These are phyloP conservation scores for Aquilaria yunnanensis DNA, from an alignment of 345 rosid species.

Conservation along the genomic window DNA sequence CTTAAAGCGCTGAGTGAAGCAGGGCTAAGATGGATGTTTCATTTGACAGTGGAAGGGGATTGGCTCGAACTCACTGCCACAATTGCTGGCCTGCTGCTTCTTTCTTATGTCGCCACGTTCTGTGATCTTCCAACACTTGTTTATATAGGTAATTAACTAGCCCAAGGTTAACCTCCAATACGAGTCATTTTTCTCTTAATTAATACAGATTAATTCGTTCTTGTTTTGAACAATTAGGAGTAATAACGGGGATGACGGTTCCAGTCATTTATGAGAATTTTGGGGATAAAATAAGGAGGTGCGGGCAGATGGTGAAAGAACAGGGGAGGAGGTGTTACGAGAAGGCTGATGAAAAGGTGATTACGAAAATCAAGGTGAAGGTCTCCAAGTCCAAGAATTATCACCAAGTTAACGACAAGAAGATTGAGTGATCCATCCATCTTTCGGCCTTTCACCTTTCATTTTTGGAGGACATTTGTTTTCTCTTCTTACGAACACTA, in stretches of 20 bases:
- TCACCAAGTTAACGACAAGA: conserved; percentile 15
- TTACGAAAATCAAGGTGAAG: conserved; percentile 21
- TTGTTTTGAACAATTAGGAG: conserved; percentile 14
- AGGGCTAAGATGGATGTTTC: conserved; percentile 33
- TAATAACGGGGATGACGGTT: conserved; percentile 23
- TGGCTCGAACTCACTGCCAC: conserved; percentile 28
- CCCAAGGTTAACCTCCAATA: background rate
- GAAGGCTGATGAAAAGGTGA: conserved; percentile 21
- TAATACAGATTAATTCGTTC: background rate
- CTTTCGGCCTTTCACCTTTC: background rate
- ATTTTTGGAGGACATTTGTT: background rate
- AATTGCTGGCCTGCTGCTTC: conserved; percentile 23
- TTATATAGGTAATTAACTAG: conserved; percentile 17
- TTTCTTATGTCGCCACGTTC: conserved; percentile 25
- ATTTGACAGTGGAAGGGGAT: conserved; percentile 26
- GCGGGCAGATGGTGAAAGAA: conserved; percentile 12
- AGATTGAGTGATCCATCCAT: conserved; percentile 12
- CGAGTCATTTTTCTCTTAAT: background rate
- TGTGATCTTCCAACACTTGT: conserved; percentile 25
- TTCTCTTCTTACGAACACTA: background rate
- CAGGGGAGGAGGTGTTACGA: conserved; percentile 15
- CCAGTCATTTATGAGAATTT: conserved; percentile 27
- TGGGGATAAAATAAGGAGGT: conserved; percentile 22
- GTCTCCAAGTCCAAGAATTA: background rate
- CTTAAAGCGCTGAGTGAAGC: conserved; percentile 19